phyloP scores from a whole-genome alignment of 116 monocot genomes.

The Trichopus zeylanicus region DNA sequence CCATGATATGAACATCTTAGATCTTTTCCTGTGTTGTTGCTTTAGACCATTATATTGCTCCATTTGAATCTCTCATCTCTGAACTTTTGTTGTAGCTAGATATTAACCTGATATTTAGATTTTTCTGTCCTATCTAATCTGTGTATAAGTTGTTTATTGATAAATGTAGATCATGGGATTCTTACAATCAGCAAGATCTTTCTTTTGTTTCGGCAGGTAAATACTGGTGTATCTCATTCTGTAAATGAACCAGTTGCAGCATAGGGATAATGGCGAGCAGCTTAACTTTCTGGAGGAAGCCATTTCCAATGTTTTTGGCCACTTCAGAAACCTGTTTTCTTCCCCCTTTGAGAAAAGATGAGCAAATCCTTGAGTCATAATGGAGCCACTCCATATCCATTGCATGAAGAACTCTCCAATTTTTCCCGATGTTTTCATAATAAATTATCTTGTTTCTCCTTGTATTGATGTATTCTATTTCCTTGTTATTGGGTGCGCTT shows the following conservation, averaged over 20 bases:
- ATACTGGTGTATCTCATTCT: conserved; percentile 36
- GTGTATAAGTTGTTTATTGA: too few species aligned
- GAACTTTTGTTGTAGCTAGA: too few species aligned
- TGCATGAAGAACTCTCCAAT: background rate
- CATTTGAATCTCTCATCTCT: too few species aligned
- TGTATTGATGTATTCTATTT: background rate
- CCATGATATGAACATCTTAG: too few species aligned
- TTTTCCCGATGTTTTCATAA: background rate
- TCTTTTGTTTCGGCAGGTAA: conserved; percentile 53
- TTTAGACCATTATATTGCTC: too few species aligned
- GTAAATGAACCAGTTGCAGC: conserved; percentile 68
- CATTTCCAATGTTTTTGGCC: background rate
- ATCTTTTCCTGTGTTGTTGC: too few species aligned
- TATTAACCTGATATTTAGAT: too few species aligned
- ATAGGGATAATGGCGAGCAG: conserved; percentile 3
- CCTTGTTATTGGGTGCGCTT: too few species aligned
- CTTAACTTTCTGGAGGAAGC: background rate
- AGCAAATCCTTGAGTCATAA: background rate
- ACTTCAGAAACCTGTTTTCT: background rate
- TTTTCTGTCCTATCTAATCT: background rate
- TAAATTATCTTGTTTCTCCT: background rate
- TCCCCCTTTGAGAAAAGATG: background rate
- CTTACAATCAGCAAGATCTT: background rate
- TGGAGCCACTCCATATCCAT: background rate
- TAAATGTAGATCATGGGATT: too few species aligned